Base-by-base conservation (phyloP, 208 protist genomes). In the Hexamita inflata region DNA sequence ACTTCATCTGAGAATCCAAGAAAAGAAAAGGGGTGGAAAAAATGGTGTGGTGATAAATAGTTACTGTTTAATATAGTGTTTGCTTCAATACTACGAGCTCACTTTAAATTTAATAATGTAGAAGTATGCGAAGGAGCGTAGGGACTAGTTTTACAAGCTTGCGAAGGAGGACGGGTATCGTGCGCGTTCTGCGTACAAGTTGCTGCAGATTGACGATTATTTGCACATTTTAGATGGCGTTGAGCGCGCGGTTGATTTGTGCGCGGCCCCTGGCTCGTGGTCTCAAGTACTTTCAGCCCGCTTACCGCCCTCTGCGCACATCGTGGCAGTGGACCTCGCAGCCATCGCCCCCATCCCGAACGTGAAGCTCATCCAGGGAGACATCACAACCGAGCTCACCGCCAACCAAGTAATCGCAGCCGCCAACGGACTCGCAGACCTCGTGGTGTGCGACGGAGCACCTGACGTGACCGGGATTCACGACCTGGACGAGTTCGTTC, bases 71-170 rank as follows among this genome's bases (percentile, higher is more conserved):
- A n/a, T n/a, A n/a, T n/a, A n/a, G n/a, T n/a, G n/a, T n/a, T n/a
- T n/a, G n/a, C n/a, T n/a, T n/a, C n/a, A n/a, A n/a, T n/a, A n/a
- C n/a, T n/a, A n/a, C n/a, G n/a, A n/a, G n/a, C n/a, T n/a, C n/a
- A n/a, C n/a, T n/a, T n/a, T n/a, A n/a, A n/a, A n/a, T n/a, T n/a
- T n/a, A n/a, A n/a, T n/a, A n/a, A n/a, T 40, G 35, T 42, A 32
- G 68, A 38, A 13, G 1, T 15, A 35, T 35, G 11, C 29, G 13
- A 96, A 95, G 79, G 92, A 97, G 80, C 95, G 95, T 83, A 85
- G 94, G 38, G 96, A 99, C 80, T 93, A 97, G 26, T 99, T 94
- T 83, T 99, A 99, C 86, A 90, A 95, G 77, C 94, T 95, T 65
- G 96, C 96, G 9, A 99, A 99, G 82, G 94, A 98, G 81, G 92